Percentiles rank a stretch among this genome's conserved stretches.
Conservation (phyloP, 1,284 basidiomycete species). For the Heterobasidion irregulare region DNA sequence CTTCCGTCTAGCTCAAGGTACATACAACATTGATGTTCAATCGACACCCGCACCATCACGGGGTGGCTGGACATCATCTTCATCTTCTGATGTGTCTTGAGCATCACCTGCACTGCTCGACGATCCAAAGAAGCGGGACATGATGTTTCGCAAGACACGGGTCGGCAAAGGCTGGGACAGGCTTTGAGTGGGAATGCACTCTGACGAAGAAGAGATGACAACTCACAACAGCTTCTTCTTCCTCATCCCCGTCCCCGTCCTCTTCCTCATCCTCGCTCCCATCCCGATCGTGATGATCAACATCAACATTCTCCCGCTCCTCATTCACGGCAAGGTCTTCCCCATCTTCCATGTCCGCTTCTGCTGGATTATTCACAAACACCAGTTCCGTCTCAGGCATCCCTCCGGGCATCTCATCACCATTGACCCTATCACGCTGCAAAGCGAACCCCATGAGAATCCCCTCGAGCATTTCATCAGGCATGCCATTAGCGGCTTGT, state of each 20-base stretch:
- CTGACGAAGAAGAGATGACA: background rate
- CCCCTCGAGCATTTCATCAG: slow-evolving; percentile 51
- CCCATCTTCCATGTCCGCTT: slow-evolving; percentile 14
- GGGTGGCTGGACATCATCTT: slow-evolving; percentile 10
- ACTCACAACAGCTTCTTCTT: background rate
- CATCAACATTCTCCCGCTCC: slow-evolving; percentile 10
- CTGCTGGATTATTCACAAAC: slow-evolving; percentile 15
- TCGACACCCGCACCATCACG: background rate
- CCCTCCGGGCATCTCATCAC: slow-evolving; percentile 20
- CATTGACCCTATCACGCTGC: slow-evolving; percentile 16
- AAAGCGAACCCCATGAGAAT: slow-evolving; percentile 36
- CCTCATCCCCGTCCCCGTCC: slow-evolving; percentile 25
- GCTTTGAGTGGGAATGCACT: background rate
- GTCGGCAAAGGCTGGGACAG: slow-evolving; percentile 45
- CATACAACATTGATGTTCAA: background rate
- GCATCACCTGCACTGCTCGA: slow-evolving; percentile 16
- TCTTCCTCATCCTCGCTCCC: slow-evolving; percentile 21
- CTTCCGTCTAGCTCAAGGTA: no score
- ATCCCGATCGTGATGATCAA: slow-evolving; percentile 12
- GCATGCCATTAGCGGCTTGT: slow-evolving; percentile 47
- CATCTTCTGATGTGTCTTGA: slow-evolving; percentile 26
- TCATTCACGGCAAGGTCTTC: slow-evolving; percentile 21
- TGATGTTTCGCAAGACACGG: slow-evolving; percentile 50
- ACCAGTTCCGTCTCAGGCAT: slow-evolving; percentile 18
- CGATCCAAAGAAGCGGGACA: slow-evolving; percentile 56